Percentiles rank a stretch among this genome's conserved stretches.
Evolutionary conservation across 192 early-diverging fungal species (phyloP).

Genomic region (Gaertneriomyces semiglobifer): DNA sequence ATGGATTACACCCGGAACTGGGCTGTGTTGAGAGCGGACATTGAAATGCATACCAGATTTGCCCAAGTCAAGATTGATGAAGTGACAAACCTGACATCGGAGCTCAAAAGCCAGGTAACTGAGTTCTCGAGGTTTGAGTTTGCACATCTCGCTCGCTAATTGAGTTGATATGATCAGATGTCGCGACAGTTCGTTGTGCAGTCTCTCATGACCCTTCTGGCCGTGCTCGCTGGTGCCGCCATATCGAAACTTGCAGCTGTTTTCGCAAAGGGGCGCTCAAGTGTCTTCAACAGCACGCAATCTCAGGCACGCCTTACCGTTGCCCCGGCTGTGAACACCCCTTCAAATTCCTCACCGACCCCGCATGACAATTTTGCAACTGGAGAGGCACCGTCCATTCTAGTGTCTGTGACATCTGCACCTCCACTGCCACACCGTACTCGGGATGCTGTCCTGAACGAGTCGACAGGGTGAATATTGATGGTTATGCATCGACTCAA

Average conservation of each 20-base stretch:
- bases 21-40: constrained; percentile 4
- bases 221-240: not conserved
- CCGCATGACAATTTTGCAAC: not conserved
- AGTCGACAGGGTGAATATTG: not conserved
- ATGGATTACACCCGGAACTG: constrained; percentile 21
- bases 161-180: not conserved
- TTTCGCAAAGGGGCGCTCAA: not conserved
- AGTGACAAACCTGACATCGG: constrained; percentile 4
- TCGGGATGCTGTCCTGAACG: no score
- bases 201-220: not conserved
- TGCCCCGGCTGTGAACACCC: not conserved
- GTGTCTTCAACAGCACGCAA: not conserved
- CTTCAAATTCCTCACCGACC: not conserved
- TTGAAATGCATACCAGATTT: constrained; percentile 1
- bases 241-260: not conserved
- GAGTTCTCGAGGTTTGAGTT: not conserved
- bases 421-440: no score
- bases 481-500: not conserved
- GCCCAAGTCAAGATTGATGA: constrained; percentile 16
- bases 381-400: not conserved
- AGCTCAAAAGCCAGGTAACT: constrained; percentile 10
- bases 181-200: constrained; percentile 11
- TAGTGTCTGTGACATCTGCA: not conserved
- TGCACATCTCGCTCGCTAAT: not conserved
- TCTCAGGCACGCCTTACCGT: not conserved